Base-by-base conservation (phyloP, 768 basidiomycete genomes). In the Tulasnella sp. region DNA sequence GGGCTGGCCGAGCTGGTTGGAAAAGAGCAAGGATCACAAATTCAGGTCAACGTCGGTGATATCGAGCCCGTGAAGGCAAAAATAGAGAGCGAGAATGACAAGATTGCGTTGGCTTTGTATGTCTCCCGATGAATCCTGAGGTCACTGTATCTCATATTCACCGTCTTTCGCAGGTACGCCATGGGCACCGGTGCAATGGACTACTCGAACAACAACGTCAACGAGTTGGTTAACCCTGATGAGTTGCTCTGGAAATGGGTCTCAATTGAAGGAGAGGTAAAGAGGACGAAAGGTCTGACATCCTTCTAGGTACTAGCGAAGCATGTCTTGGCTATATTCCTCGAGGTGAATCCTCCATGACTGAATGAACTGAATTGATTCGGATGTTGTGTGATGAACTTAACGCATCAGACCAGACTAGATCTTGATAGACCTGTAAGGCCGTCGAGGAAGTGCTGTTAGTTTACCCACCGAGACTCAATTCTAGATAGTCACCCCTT, bases 141-240 rank as follows among this genome's bases (percentile, higher is more conserved):
- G 15, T 29, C 44, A 16, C 44, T 44, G 44, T 18, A 15, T 44
- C 44, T 16, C 61, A 16, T 67, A 13, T 67, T 26, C 26, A 35
- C 7, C 32, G 61, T 18, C 61, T 35, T 32, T 73, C 37, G 16
- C 37, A 73, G 71, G 37, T 73, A 67, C 15, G 61, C 32, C 20
- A 73, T 73, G 39, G 71, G 71, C 23, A 73, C n/a, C 46, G 71
- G 71, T 32, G 11, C 9, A 11, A 40, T 40, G 32, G 71, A 73
- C 16, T 73, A 73, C 39, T 32, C 71, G 39, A 20, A 73, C 11
- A 18, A 73, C 23, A 73, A 73, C 16, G 46, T 42, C 37, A 73
- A 73, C 71, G 71, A 73, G 46, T 37, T 73, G 32, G 71, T 73
- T 23, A 73, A 73, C 71, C 71, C 71, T 4, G 16, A 48, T 15